Conservation (phyloP, 306 rosid species). For the Gynostemma pentaphyllum region DNA sequence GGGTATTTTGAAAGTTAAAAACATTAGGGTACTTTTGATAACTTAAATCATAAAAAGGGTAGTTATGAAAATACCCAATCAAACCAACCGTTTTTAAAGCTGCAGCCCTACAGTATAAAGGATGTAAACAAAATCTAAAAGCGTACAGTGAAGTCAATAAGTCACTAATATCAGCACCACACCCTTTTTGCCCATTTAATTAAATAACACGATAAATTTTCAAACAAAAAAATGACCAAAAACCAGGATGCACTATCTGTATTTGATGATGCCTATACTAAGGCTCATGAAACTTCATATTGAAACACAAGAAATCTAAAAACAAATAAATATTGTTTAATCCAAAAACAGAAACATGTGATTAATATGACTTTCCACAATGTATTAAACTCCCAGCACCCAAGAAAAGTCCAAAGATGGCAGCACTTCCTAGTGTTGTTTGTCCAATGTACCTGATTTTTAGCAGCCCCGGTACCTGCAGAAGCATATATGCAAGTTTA, state of each 20-base stretch:
- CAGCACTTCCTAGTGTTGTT: slow-evolving; percentile 74
- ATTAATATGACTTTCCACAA: slow-evolving; percentile 75
- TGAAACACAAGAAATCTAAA: background rate
- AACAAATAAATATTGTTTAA: background rate
- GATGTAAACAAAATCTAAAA: too few species aligned
- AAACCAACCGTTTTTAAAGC: too few species aligned
- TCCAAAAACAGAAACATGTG: background rate
- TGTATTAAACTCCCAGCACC: slow-evolving; percentile 91
- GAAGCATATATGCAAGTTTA: background rate
- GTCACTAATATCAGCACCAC: background rate
- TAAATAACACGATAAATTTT: background rate
- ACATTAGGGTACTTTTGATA: too few species aligned
- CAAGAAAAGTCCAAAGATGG: slow-evolving; percentile 73
- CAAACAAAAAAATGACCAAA: slow-evolving; percentile 1
- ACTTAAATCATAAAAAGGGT: too few species aligned
- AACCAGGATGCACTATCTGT: background rate
- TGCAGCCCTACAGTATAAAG: too few species aligned
- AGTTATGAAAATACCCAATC: too few species aligned
- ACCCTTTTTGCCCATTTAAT: background rate
- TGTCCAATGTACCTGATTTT: slow-evolving; percentile 80
- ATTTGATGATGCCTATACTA: too few species aligned
- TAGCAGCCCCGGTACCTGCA: slow-evolving; percentile 79
- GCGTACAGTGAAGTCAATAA: background rate
- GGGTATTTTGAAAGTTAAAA: too few species aligned
- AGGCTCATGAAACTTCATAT: too few species aligned